A percentile compares a stretch with the other conserved stretches of the same genome.
These are phyloP conservation scores for Didymellaceae sp. DNA, from an alignment of 2,329 filamentous ascomycete species.

Conservation along the genomic window DNA sequence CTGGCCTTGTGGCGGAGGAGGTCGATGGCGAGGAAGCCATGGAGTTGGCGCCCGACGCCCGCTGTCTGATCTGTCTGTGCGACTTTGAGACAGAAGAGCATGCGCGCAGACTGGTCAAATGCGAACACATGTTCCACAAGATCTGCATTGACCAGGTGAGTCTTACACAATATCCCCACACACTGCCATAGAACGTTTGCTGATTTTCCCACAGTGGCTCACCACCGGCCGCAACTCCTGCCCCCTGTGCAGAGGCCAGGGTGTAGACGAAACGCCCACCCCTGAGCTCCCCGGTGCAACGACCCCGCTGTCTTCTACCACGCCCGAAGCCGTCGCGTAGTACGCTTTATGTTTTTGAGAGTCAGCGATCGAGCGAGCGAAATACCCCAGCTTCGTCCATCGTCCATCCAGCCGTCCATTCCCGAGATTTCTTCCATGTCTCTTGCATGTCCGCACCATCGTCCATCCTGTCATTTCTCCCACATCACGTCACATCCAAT, in stretches of 20 bases:
- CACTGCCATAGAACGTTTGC: neutral
- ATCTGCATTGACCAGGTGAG: constrained; percentile 73
- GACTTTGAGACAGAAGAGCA: constrained; percentile 70
- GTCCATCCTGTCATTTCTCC: no score
- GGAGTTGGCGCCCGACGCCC: constrained; percentile 51
- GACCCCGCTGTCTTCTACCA: constrained; percentile 13
- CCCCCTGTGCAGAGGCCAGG: constrained; percentile 65
- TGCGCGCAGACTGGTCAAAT: constrained; percentile 66
- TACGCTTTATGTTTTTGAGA: constrained; percentile 7
- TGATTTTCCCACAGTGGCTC: constrained; percentile 61
- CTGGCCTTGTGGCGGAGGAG: constrained; percentile 56
- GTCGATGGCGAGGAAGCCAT: constrained; percentile 46
- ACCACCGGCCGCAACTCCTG: constrained; percentile 71
- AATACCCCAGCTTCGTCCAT: no score
- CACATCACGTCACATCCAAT: no score
- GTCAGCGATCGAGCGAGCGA: no score
- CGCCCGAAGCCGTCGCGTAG: constrained; percentile 18
- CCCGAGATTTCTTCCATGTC: no score
- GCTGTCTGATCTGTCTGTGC: constrained; percentile 70
- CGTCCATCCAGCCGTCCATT: no score
- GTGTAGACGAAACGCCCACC: constrained; percentile 58
- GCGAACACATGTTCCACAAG: constrained; percentile 70
- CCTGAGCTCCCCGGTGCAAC: constrained; percentile 9
- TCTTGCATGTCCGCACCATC: no score
- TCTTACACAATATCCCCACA: neutral